Base-by-base conservation (phyloP, 768 basidiomycete species). In the Pleurotus eryngii region DNA sequence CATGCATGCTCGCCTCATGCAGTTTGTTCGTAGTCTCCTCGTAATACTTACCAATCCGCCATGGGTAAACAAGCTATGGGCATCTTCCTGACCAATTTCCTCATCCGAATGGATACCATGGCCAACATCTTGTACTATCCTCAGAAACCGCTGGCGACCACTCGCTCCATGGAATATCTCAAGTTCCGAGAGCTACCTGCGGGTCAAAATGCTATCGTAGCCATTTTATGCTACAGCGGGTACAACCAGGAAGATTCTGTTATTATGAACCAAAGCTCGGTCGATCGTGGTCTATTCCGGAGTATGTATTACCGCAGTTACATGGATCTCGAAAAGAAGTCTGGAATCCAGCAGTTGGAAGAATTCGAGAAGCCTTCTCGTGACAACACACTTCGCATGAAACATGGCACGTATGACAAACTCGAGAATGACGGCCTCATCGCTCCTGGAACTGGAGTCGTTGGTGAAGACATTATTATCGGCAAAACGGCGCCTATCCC, bases 11-110 rank as follows among this genome's bases (percentile, higher is more conserved):
- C 47, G 60, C 42, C 42, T 45, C 42, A 45, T 57, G 64, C 12
- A 65, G 35, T 7, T 49, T 35, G 39, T 27, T 55, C 30, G 8
- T 61, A 98, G 92, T 99, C 96, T 58, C 96, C 96, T 63, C 97
- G 96, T 85, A 99, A 99, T 69, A 99, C 96, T 3, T 99, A 99
- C 68, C 96, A 99, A 76, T 98, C 96, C 46, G 96, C 96, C 53
- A 99, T 99, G 96, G 97, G 97, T 64, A 99, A 99, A 76, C 96
- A 99, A 84, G 96, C 96, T 9, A 99, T 99, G 96, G 96, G 97
- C 50, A 94, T 98, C 63, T 97, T 91, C 74, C 81, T 98, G 37
- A 98, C 96, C 37, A 99, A 98, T 73, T 99, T 96, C 81, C 84
- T 97, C 63, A 90, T 98, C 63, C 93, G 96, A 55, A 96, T 98